Conservation (phyloP, 192 early-diverging fungal genomes). For the Coemansia sp. region DNA sequence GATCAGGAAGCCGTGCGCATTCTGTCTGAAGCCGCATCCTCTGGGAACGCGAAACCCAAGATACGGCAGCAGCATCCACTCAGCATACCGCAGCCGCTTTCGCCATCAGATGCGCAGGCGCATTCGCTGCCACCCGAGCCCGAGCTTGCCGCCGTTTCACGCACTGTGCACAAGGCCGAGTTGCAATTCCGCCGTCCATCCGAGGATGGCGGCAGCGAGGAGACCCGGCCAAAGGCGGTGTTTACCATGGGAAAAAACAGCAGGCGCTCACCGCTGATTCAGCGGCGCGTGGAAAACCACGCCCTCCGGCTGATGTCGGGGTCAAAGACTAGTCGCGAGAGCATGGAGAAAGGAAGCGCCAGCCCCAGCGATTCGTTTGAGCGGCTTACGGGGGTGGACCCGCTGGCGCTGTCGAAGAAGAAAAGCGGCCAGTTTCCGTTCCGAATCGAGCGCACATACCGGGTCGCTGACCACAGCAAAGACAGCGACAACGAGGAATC, state of each 20-base stretch:
- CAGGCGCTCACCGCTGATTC: constrained; percentile 36
- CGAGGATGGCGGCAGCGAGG: constrained; percentile 9
- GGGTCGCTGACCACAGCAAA: constrained; percentile 35
- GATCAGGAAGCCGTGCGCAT: constrained; percentile 2
- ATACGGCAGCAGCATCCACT: constrained; percentile 4
- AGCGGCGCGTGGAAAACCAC: constrained; percentile 38
- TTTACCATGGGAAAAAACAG: constrained; percentile 15
- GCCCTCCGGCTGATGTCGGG: constrained; percentile 15
- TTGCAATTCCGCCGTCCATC: constrained; percentile 38
- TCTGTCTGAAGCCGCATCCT: background rate
- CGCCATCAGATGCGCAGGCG: constrained; percentile 11
- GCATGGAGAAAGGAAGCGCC: constrained; percentile 43
- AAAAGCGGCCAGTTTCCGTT: constrained; percentile 27
- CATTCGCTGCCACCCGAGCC: constrained; percentile 29
- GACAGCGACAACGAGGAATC: constrained; percentile 30
- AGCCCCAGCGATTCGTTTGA: constrained; percentile 40
- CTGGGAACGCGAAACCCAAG: background rate
- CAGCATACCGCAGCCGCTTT: constrained; percentile 9
- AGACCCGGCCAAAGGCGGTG: background rate
- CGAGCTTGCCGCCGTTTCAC: constrained; percentile 18
- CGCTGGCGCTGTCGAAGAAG: constrained; percentile 26
- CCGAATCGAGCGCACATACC: constrained; percentile 47
- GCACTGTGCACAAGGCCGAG: constrained; percentile 49
- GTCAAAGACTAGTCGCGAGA: constrained; percentile 38
- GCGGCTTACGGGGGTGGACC: constrained; percentile 21